These are phyloP conservation scores for Colletotrichum endophyticum DNA, from an alignment of 2,329 filamentous ascomycete species.

Conservation along the genomic window DNA sequence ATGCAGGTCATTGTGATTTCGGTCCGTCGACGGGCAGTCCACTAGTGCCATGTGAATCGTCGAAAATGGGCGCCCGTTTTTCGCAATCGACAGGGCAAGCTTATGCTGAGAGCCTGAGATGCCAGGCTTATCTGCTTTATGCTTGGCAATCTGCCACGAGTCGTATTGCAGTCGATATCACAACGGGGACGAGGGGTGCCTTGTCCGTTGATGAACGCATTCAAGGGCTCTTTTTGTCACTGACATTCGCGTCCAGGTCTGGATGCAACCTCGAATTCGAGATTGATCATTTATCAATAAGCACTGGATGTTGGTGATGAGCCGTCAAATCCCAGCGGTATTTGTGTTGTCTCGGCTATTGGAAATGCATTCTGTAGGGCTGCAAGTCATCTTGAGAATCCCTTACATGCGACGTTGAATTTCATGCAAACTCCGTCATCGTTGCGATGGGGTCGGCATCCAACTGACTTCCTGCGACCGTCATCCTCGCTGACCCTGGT, in stretches of 20 bases:
- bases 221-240: not conserved
- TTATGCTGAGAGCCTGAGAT: not conserved
- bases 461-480: not conserved
- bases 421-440: conserved; percentile 2
- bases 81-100: not conserved
- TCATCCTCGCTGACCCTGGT: not conserved
- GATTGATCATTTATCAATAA: not conserved
- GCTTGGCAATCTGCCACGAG: conserved; percentile 15
- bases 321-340: not conserved
- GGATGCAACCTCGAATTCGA: conserved; percentile 1
- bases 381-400: not conserved
- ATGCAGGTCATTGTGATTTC: conserved; percentile 20
- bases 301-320: not conserved
- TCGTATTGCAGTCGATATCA: conserved; percentile 11
- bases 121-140: not conserved
- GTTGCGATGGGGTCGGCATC: not conserved
- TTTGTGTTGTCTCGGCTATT: not conserved
- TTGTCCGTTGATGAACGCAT: not conserved
- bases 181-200: not conserved
- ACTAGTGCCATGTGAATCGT: conserved; percentile 7
- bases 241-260: not conserved
- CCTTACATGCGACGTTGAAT: not conserved
- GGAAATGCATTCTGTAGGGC: not conserved
- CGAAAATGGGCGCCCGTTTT: not conserved
- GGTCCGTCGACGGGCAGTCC: conserved; percentile 1